Evolutionary conservation across 768 basidiomycete species (phyloP).

Genomic region (Hortiboletus campestris): DNA sequence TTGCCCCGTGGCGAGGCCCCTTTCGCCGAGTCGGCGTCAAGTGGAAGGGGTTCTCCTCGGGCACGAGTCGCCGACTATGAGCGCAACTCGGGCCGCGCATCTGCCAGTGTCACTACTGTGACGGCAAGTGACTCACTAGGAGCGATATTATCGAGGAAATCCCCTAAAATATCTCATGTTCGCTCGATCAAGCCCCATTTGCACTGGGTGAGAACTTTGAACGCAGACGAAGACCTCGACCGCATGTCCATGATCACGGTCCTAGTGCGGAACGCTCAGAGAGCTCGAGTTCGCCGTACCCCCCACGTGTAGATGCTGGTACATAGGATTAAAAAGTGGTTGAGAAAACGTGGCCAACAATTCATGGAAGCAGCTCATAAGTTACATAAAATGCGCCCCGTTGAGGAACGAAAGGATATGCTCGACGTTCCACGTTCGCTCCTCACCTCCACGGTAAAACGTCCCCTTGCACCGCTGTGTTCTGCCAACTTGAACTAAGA

Average conservation of each 20-base stretch:
- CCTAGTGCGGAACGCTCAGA: not conserved
- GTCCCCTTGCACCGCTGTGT: not conserved
- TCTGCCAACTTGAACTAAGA: not conserved
- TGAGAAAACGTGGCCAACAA: slow-evolving; percentile 2
- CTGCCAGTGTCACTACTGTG: not conserved
- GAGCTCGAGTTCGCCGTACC: not conserved
- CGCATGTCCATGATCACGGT: not conserved
- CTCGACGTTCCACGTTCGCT: not conserved
- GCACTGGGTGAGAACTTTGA: not conserved
- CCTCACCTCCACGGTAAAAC: not conserved
- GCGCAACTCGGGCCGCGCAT: not conserved
- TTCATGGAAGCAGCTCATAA: not conserved
- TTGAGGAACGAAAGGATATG: not conserved
- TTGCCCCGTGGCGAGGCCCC: not conserved
- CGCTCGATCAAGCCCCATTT: slow-evolving; percentile 1
- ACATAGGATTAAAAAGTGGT: no score
- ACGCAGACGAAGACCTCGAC: not conserved
- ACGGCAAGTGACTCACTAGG: not conserved
- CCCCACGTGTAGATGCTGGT: no score
- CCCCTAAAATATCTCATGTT: not conserved
- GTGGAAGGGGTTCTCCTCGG: not conserved
- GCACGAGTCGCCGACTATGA: not conserved
- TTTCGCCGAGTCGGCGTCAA: no score
- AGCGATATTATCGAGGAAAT: not conserved
- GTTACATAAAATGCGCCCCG: not conserved